Conservation (phyloP, 1,284 basidiomycete species). For the Austroboletus rostrupii region DNA sequence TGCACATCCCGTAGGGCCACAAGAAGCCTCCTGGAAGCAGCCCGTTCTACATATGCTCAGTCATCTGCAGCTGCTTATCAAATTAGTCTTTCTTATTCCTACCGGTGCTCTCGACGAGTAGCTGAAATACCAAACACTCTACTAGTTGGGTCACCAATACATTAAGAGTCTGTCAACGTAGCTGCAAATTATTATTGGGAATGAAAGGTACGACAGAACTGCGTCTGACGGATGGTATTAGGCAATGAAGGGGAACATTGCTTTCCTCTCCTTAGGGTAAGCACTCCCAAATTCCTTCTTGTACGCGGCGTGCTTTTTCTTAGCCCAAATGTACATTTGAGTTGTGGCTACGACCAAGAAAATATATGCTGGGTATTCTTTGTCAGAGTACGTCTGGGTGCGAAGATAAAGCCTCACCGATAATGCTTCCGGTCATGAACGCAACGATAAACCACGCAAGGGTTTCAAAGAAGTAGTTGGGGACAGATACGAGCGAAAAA, state of each 20-base stretch:
- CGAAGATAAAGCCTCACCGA: constrained; percentile 47
- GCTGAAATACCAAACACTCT: too few relatives aligned
- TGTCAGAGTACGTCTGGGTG: constrained; percentile 6
- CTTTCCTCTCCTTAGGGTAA: constrained; percentile 74
- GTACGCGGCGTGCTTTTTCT: constrained; percentile 89
- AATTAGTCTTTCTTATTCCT: too few relatives aligned
- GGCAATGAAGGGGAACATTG: constrained; percentile 71
- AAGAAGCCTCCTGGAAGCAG: too few relatives aligned
- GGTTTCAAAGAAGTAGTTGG: constrained; percentile 95
- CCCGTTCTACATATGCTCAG: too few relatives aligned
- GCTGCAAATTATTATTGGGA: too few relatives aligned
- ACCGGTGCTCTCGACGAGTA: too few relatives aligned
- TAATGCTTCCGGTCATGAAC: constrained; percentile 76
- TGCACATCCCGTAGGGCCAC: too few relatives aligned
- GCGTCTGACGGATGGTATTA: not conserved
- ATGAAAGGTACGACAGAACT: not conserved
- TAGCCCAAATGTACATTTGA: constrained; percentile 87
- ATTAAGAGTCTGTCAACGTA: too few relatives aligned
- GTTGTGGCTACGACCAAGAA: constrained; percentile 68
- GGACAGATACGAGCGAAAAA: constrained; percentile 82
- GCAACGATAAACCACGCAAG: constrained; percentile 75
- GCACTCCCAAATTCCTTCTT: constrained; percentile 90
- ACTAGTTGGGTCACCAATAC: too few relatives aligned
- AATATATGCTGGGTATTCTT: constrained; percentile 49
- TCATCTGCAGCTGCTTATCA: too few relatives aligned